Evolutionary conservation across 1,139 yeast species (phyloP).

Genomic region (Debaryomyces fabryi): DNA sequence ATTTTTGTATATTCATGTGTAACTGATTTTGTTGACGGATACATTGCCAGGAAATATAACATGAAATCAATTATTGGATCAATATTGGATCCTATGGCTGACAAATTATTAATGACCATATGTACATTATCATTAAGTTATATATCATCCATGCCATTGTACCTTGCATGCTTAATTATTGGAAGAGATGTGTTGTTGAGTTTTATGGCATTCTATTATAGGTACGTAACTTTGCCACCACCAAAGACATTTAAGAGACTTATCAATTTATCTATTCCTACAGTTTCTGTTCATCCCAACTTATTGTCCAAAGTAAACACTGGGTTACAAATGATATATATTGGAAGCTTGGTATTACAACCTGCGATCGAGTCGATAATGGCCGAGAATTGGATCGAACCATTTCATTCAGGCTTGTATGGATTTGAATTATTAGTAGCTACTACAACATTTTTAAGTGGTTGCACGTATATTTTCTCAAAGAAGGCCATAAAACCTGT

Average conservation of each 20-base stretch:
- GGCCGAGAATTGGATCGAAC: constrained; percentile 13
- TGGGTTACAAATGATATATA: constrained; percentile 86
- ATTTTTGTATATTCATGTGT: constrained; percentile 83
- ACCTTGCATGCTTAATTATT: constrained; percentile 71
- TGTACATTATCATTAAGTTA: constrained; percentile 78
- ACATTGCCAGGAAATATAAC: constrained; percentile 77
- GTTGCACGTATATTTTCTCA: constrained; percentile 71
- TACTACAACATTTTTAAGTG: constrained; percentile 76
- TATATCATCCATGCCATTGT: constrained; percentile 65
- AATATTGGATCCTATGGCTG: constrained; percentile 93
- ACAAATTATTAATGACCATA: constrained; percentile 84
- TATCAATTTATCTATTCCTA: constrained; percentile 71
- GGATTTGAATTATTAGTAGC: constrained; percentile 55
- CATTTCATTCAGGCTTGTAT: constrained; percentile 17
- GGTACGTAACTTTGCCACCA: constrained; percentile 73
- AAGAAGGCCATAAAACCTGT: constrained; percentile 64
- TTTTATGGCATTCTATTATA: constrained; percentile 70
- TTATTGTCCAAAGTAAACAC: constrained; percentile 86
- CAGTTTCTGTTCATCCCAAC: constrained; percentile 91
- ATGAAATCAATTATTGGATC: constrained; percentile 85
- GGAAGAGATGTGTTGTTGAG: constrained; percentile 85
- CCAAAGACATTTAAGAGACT: constrained; percentile 75
- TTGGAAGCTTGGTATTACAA: constrained; percentile 71
- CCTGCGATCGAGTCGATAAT: constrained; percentile 54
- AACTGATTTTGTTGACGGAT: constrained; percentile 92